Conservation (phyloP, 2,329 filamentous ascomycete species). For the Didymella pinodella region DNA sequence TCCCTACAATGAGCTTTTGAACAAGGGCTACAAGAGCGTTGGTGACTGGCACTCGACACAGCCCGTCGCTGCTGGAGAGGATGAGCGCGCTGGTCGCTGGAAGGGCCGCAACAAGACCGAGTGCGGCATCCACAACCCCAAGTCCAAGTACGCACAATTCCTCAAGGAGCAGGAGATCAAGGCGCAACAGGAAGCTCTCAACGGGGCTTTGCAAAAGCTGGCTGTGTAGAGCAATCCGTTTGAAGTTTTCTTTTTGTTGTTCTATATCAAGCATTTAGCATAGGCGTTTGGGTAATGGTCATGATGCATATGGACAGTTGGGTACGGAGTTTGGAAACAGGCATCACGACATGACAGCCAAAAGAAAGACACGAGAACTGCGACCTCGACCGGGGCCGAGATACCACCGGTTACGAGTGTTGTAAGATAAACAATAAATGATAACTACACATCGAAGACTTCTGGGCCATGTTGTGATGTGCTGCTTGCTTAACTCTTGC, state of each 20-base stretch:
- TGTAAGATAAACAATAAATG: constrained; percentile 11
- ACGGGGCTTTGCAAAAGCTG: constrained; percentile 43
- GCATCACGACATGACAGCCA: constrained; percentile 10
- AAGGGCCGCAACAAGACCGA: constrained; percentile 96
- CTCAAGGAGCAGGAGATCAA: constrained; percentile 76
- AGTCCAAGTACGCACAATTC: constrained; percentile 90
- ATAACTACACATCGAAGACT: constrained; percentile 1
- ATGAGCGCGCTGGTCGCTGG: constrained; percentile 96
- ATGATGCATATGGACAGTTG: constrained; percentile 20
- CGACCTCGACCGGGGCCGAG: constrained; percentile 32
- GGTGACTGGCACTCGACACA: constrained; percentile 98
- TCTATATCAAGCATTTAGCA: constrained; percentile 48
- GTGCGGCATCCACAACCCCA: constrained; percentile 98
- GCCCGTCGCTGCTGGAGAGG: constrained; percentile 88
- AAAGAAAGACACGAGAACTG: constrained; percentile 8
- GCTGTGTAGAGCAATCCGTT: constrained; percentile 28
- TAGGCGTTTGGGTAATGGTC: constrained; percentile 48
- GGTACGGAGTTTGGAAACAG: constrained; percentile 11
- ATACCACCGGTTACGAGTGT: constrained; percentile 27
- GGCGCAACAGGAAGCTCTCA: constrained; percentile 51
- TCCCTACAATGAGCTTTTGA: constrained; percentile 90
- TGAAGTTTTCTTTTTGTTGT: constrained; percentile 31
- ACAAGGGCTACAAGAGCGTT: constrained; percentile 96
- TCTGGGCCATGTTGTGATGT: constrained; percentile 9
- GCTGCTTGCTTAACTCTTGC: constrained; percentile 4